Evolutionary conservation across 371 early-diverging fungal genomes (phyloP).

Genomic region (Lichtheimia ornata): DNA sequence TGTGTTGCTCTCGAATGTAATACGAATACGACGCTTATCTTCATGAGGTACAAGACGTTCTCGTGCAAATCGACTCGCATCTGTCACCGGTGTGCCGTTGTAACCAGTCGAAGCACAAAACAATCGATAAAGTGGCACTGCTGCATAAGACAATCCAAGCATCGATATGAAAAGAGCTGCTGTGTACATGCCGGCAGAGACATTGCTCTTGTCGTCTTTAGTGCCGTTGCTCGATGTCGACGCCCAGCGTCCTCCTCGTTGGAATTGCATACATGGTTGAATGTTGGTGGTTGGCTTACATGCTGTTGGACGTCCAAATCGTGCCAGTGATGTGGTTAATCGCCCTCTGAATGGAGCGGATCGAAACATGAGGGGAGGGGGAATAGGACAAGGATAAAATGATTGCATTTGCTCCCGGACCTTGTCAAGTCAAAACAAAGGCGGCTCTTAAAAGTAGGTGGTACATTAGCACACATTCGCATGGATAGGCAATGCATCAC

Average conservation of each 20-base stretch:
- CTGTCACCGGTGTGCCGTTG: conserved; percentile 84
- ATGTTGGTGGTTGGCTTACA: no score
- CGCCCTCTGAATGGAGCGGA: no score
- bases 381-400: no score
- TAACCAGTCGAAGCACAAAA: conserved; percentile 93
- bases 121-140: conserved; percentile 95
- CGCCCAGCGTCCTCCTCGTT: background rate
- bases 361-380: no score
- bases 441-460: no score
- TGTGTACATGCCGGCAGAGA: conserved; percentile 68
- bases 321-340: no score
- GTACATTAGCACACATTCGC: no score
- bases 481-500: no score
- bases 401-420: no score
- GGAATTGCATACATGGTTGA: no score
- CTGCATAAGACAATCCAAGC: conserved; percentile 91
- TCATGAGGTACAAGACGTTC: conserved; percentile 64
- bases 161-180: conserved; percentile 81
- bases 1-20: conserved; percentile 85
- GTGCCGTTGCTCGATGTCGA: background rate
- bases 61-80: conserved; percentile 54
- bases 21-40: conserved; percentile 66
- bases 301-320: no score
- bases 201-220: conserved; percentile 15
- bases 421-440: no score